A percentile compares a stretch with the other conserved stretches of the same genome.
These are phyloP conservation scores for Cucumis cinereus DNA, from an alignment of 306 rosid genomes.

Conservation along the genomic window DNA sequence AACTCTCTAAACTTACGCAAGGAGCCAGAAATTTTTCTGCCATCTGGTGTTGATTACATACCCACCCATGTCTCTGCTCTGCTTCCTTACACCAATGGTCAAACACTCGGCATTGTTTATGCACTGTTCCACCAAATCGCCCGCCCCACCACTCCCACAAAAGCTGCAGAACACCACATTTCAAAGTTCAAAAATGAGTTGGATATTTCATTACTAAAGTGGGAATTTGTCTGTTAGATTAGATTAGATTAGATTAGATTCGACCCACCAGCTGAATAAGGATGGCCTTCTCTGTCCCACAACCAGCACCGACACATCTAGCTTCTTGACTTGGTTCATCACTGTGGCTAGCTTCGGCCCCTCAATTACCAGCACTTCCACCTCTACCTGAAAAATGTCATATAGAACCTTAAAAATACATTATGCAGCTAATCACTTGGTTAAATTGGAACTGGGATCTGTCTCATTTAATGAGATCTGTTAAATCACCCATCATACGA, in stretches of 20 bases:
- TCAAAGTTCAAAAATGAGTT: not conserved
- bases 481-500: too few relatives aligned
- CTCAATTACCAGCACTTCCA: constrained; percentile 76
- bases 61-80: constrained; percentile 70
- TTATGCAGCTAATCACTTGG: not conserved
- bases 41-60: constrained; percentile 82
- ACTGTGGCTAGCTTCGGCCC: constrained; percentile 75
- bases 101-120: constrained; percentile 70
- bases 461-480: not conserved
- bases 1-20: constrained; percentile 44
- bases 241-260: not conserved
- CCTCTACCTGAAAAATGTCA: constrained; percentile 47
- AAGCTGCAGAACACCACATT: constrained; percentile 33
- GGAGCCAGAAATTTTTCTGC: constrained; percentile 97
- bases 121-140: constrained; percentile 77
- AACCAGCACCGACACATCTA: constrained; percentile 80
- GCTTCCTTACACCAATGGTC: constrained; percentile 92
- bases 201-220: not conserved
- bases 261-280: constrained; percentile 58
- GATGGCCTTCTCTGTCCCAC: constrained; percentile 79
- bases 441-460: not conserved
- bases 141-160: constrained; percentile 48
- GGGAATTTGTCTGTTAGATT: not conserved
- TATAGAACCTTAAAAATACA: not conserved
- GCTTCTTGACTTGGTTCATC: constrained; percentile 83